phyloP scores from a whole-genome alignment of 371 early-diverging fungal species.

The Mortierella sp. region DNA sequence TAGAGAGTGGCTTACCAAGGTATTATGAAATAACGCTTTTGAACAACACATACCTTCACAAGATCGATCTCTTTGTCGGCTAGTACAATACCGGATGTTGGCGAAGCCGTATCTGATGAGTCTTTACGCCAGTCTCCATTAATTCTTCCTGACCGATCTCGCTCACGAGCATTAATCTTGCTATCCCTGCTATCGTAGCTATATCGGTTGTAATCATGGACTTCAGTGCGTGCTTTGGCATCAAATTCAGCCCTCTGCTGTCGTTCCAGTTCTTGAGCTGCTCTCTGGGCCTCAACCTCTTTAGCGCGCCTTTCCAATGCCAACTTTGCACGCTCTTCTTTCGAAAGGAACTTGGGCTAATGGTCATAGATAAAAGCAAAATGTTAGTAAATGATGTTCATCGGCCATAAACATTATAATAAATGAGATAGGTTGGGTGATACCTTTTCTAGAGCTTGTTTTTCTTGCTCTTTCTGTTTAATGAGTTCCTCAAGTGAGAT shows the following conservation, averaged over 20 bases:
- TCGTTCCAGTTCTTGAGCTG: conserved; percentile 73
- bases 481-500: conserved; percentile 84
- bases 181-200: conserved; percentile 49
- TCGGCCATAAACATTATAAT: background rate
- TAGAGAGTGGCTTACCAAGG: background rate
- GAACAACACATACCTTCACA: conserved; percentile 50
- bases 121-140: conserved; percentile 40
- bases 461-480: conserved; percentile 73
- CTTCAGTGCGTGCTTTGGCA: conserved; percentile 64
- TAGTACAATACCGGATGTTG: conserved; percentile 38
- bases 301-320: conserved; percentile 88
- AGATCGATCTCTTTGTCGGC: conserved; percentile 60
- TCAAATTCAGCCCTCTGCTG: conserved; percentile 70
- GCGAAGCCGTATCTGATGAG: conserved; percentile 25
- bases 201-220: conserved; percentile 50
- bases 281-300: conserved; percentile 82
- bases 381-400: background rate
- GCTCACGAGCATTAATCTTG: conserved; percentile 35
- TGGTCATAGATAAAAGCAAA: background rate
- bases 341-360: conserved; percentile 90
- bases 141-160: conserved; percentile 31
- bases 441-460: conserved; percentile 55
- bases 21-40: background rate
- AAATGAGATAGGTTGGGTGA: background rate
- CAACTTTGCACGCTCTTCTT: conserved; percentile 90